These are phyloP conservation scores for Saccharomyces pastorianus DNA, from an alignment of 1,139 yeast species.

Conservation along the genomic window DNA sequence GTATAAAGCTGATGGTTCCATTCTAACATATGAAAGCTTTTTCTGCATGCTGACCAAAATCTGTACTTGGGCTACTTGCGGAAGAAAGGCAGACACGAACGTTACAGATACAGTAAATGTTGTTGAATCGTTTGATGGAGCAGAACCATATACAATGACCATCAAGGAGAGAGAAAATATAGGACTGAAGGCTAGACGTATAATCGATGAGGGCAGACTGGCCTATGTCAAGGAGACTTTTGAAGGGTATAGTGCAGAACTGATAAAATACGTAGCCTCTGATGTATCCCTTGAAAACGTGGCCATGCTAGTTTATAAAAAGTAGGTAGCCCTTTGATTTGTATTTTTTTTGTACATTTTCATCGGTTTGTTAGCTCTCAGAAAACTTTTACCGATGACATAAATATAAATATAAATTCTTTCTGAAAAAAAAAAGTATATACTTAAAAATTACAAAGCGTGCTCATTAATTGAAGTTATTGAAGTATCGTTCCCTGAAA, in stretches of 20 bases:
- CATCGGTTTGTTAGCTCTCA: too few species aligned
- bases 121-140: background rate
- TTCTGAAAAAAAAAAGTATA: too few species aligned
- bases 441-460: background rate
- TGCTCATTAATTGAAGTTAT: conserved; percentile 41
- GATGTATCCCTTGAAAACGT: conserved; percentile 65
- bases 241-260: conserved; percentile 36
- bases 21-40: conserved; percentile 20
- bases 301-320: conserved; percentile 40
- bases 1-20: conserved; percentile 11
- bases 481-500: conserved; percentile 76
- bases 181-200: conserved; percentile 61
- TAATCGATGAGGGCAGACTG: conserved; percentile 55
- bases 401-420: background rate
- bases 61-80: conserved; percentile 86
- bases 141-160: conserved; percentile 37
- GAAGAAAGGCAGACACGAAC: conserved; percentile 38
- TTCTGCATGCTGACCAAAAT: conserved; percentile 53
- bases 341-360: background rate
- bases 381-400: background rate
- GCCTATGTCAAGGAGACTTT: conserved; percentile 38
- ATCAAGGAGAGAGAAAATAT: conserved; percentile 43
- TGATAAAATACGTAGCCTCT: conserved; percentile 52
- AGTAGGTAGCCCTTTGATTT: background rate
- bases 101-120: conserved; percentile 30